A percentile compares a stretch with the other conserved stretches of the same genome.
These are phyloP conservation scores for Geopyxis carbonaria DNA, from an alignment of 495 filamentous ascomycete genomes.

Conservation along the genomic window DNA sequence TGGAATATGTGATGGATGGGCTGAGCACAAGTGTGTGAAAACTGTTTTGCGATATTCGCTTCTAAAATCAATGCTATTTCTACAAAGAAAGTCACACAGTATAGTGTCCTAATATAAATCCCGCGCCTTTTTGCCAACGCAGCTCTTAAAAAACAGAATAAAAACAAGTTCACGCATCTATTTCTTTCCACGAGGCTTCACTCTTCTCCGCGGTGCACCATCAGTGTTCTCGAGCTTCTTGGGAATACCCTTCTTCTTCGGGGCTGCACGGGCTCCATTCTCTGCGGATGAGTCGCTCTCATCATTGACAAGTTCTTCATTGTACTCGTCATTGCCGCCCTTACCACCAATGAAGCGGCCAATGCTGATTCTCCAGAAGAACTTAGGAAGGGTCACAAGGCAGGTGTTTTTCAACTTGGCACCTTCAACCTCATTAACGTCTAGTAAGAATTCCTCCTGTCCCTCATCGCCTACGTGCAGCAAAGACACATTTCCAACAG, in stretches of 20 bases:
- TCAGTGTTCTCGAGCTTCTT: slow-evolving; percentile 21
- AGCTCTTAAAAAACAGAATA: no score
- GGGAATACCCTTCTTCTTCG: slow-evolving; percentile 17
- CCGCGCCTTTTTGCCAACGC: no score
- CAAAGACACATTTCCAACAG: slow-evolving; percentile 74
- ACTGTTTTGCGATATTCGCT: no score
- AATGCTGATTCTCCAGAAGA: slow-evolving; percentile 41
- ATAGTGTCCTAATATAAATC: no score
- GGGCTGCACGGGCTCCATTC: slow-evolving; percentile 5
- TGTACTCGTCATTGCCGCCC: slow-evolving; percentile 25
- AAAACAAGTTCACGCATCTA: no score
- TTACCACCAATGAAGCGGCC: slow-evolving; percentile 33
- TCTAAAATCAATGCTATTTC: no score
- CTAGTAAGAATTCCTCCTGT: slow-evolving; percentile 64
- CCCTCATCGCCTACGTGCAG: slow-evolving; percentile 82
- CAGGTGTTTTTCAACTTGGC: slow-evolving; percentile 56
- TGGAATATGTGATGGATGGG: no score
- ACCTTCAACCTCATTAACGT: slow-evolving; percentile 49
- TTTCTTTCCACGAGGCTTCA: no score
- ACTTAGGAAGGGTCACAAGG: slow-evolving; percentile 48
- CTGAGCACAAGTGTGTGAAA: no score
- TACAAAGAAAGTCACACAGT: no score
- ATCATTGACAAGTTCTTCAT: slow-evolving; percentile 25
- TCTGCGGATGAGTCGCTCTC: slow-evolving; percentile 18
- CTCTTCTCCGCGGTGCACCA: slow-evolving; percentile 18